Conservation (phyloP, 257 asterid genomes). For the Galeopsis tetrahit region DNA sequence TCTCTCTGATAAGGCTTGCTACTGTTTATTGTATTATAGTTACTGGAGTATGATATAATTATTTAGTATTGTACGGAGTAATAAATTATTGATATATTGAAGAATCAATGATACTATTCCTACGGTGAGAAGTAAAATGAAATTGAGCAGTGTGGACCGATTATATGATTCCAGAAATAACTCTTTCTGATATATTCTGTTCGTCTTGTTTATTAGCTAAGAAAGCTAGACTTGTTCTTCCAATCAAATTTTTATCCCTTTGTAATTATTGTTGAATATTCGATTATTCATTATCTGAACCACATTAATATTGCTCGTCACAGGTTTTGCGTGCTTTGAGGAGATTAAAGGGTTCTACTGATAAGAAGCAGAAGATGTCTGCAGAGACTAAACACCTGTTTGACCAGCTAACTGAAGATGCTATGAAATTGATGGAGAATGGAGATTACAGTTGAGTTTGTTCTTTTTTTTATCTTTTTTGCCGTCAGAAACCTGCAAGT, state of each 20-base stretch:
- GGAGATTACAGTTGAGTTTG: constrained; percentile 85
- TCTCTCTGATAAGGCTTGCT: not conserved
- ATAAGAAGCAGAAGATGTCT: constrained; percentile 89
- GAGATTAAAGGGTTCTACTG: constrained; percentile 90
- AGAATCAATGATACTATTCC: not conserved
- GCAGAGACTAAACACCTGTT: constrained; percentile 70
- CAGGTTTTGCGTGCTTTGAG: constrained; percentile 91
- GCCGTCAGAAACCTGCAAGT: constrained; percentile 12
- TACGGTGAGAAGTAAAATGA: not conserved
- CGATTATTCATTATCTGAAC: not conserved
- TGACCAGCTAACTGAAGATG: constrained; percentile 98
- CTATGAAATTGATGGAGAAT: constrained; percentile 85
- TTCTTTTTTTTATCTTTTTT: constrained; percentile 18
- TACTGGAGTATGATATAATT: not conserved
- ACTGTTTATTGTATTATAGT: constrained; percentile 5
- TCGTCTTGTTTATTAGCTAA: constrained; percentile 3
- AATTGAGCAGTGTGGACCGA: not conserved
- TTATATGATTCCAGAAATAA: not conserved
- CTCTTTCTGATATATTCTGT: constrained; percentile 2
- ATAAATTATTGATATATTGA: not conserved
- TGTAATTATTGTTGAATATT: not conserved
- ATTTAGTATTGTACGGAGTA: not conserved
- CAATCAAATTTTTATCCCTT: constrained; percentile 9
- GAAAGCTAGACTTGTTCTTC: constrained; percentile 26
- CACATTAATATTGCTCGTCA: constrained; percentile 29